Evolutionary conservation across 2,329 filamentous ascomycete species (phyloP).

Genomic region (Curvularia eragrostidis): DNA sequence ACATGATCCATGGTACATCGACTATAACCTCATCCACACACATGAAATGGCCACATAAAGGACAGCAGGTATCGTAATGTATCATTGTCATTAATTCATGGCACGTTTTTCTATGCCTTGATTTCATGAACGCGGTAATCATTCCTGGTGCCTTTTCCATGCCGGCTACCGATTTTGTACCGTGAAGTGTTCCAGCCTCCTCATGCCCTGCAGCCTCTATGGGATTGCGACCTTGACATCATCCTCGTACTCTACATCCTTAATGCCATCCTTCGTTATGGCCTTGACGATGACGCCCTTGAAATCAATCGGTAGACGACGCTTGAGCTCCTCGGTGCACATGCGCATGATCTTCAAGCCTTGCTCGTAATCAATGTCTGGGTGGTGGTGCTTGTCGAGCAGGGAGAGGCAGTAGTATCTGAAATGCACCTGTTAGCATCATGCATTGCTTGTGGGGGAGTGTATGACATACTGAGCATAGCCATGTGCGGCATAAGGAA

Average conservation of each 20-base stretch:
- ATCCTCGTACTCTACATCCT: constrained; percentile 84
- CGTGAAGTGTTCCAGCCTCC: constrained; percentile 7
- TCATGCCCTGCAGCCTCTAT: constrained; percentile 45
- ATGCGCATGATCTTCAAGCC: constrained; percentile 91
- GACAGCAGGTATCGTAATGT: neutral
- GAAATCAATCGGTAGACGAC: constrained; percentile 96
- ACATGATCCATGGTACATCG: neutral
- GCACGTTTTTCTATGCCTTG: constrained; percentile 9
- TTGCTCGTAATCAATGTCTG: constrained; percentile 86
- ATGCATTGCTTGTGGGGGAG: neutral
- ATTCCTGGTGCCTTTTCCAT: constrained; percentile 11
- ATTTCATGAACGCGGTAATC: constrained; percentile 11
- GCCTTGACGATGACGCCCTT: constrained; percentile 95
- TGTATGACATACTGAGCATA: constrained; percentile 81
- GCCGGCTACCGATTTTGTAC: constrained; percentile 2
- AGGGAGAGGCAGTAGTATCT: constrained; percentile 98
- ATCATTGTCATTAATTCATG: constrained; percentile 14
- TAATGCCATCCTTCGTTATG: constrained; percentile 90
- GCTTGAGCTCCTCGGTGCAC: constrained; percentile 97
- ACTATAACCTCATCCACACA: neutral
- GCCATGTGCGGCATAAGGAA: constrained; percentile 96
- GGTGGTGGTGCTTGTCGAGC: constrained; percentile 97
- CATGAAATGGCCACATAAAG: neutral
- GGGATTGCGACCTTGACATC: constrained; percentile 72
- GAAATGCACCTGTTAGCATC: constrained; percentile 9